Percentiles rank a stretch among this genome's conserved stretches.
phyloP scores from a whole-genome alignment of 2,329 filamentous ascomycete species.

The Lecanosticta acicola region DNA sequence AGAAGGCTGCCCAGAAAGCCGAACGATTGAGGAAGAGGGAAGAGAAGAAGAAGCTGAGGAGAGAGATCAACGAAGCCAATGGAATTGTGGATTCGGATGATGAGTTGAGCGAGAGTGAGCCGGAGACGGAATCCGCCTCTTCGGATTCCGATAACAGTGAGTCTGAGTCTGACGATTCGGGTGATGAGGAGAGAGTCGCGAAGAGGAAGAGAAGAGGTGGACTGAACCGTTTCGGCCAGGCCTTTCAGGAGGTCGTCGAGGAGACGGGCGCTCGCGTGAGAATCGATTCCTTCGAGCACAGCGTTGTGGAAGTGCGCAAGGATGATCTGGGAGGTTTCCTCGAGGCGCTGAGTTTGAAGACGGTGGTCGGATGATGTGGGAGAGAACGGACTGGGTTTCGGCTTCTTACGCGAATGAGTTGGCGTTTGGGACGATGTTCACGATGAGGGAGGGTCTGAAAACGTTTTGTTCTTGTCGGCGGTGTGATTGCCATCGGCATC shows the following conservation, averaged over 20 bases:
- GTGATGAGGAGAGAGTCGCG: constrained; percentile 52
- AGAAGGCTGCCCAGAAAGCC: constrained; percentile 36
- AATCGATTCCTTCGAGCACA: constrained; percentile 96
- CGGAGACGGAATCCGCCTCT: constrained; percentile 30
- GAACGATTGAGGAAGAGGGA: constrained; percentile 54
- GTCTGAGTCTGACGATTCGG: constrained; percentile 31
- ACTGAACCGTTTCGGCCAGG: constrained; percentile 84
- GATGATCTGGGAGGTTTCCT: constrained; percentile 88
- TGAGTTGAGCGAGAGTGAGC: constrained; percentile 50
- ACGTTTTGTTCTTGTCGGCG: neutral
- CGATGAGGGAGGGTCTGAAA: neutral
- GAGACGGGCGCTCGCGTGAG: constrained; percentile 85
- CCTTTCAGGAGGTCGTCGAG: constrained; percentile 89
- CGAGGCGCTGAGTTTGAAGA: constrained; percentile 86
- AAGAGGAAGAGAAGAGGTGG: constrained; percentile 61
- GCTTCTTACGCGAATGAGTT: neutral
- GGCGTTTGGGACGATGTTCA: no score
- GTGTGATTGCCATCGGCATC: neutral
- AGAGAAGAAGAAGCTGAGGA: constrained; percentile 52
- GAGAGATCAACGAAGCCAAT: constrained; percentile 58
- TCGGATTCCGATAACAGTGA: constrained; percentile 35
- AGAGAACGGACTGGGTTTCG: constrained; percentile 3
- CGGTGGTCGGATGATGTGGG: constrained; percentile 55
- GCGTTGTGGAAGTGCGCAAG: constrained; percentile 95
- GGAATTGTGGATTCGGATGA: constrained; percentile 41